Base-by-base conservation (phyloP, 2,329 filamentous ascomycete genomes). In the Graphium sp. region DNA sequence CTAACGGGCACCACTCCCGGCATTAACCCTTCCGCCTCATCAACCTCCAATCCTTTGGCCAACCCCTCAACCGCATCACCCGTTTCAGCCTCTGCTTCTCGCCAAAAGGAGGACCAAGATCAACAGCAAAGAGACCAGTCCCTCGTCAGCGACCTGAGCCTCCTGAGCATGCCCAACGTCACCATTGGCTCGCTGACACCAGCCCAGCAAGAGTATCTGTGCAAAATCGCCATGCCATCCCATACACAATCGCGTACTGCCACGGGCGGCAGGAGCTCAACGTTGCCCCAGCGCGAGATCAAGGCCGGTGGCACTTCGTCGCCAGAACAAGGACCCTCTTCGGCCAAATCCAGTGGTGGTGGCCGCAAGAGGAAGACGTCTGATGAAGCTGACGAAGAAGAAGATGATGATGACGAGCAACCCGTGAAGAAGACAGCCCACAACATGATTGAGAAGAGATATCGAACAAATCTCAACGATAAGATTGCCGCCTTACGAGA, bases 401-500 rank as follows among this genome's bases (percentile, higher is more conserved):
- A 75, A 9, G 54, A 63, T 18, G 50, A 68, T 28, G 65, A 63
- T 39, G 66, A 59, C 40, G 73, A 63, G 29, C 39, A 42, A 34
- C 52, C 52, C 5, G 41, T 55, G 33, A 94, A 93, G 62, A 94
- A 94, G 63, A 91, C 85, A 18, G 84, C 87, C 3, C 87, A 95
- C 54, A 95, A 94, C 52, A 89, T 95, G 66, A 94, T 95, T 37
- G 87, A 95, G 56, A 95, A 94, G 62, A 65, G 87, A 39, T 95
- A 95, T 51, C 75, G 87, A 42, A 93, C 82, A 30, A 95, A 95
- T 45, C 63, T 95, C 32, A 95, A 95, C 46, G 87, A 94, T 47
- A 95, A 95, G 58, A 95, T 95, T 42, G 79, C 84, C 25, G 84
- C 85, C 33, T 58, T 95, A 35, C 68, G 85, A 41, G 84, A 94